Evolutionary conservation across 352 stramenopile species (phyloP), one percentile per base, ranked within the genome.

Genomic region (Phytophthora boehmeriae): DNA sequence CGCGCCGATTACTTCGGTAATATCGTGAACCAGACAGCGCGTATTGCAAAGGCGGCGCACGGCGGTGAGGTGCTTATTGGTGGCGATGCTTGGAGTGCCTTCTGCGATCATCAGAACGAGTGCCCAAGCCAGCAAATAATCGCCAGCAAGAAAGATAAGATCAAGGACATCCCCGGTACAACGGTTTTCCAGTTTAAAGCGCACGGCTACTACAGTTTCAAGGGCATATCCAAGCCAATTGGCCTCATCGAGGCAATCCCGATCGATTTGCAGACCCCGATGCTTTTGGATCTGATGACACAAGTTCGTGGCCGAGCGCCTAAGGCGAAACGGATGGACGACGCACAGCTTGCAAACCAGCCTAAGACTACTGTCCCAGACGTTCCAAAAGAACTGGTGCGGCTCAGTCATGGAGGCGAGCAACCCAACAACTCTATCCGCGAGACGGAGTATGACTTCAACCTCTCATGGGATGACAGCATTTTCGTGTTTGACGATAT

Each of bases 1-100:
- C 85, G 88, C 16, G 88, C 88, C 9, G 88, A 96, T 64, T 96
- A 96, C 67, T 96, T 96, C 44, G 88, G 88, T 44, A 94, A 94
- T 66, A 95, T 96, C 58, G 88, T 96, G 54, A 96, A 96, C 60
- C 85, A 95, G 62, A 96, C 88, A 0, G 88, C 88, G 5, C 80
- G 88, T 42, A 96, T 96, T 54, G 88, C 88, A 14, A 96, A 96
- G 68, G 82, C 85, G 17, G 82, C 88, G 0, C 80, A 89, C 14
- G 88, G 88, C 35, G 84, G 85, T 1, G 82, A 96, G 61, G 81
- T 94, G 19, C 72, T 96, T 28, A 90, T 96, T 54, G 88, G 88
- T 22, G 79, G 83, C 5, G 86, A 93, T 16, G 85, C 83, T 0
- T 96, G 88, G 88, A 88, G 75, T 42, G 64, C 80, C 8, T 93